Conservation (phyloP, 1,284 basidiomycete genomes). For the Bondarzewia mesenterica region DNA sequence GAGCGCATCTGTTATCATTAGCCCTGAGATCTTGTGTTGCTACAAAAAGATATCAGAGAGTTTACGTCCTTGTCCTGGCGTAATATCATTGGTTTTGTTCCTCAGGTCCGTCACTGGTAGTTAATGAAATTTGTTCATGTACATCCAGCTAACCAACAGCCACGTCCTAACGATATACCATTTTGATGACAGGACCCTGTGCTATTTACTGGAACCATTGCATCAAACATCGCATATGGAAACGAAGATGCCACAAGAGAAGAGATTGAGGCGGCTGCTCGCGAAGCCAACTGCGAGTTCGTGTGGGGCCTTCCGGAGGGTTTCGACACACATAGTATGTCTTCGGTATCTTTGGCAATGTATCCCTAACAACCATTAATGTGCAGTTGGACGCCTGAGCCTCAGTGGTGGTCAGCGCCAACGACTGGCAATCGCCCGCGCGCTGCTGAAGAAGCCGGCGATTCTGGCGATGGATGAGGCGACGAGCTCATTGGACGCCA, state of each 20-base stretch:
- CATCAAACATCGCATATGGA: slow-evolving; percentile 92
- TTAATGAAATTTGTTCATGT: neutral
- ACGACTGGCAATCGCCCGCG: slow-evolving; percentile 71
- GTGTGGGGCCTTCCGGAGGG: slow-evolving; percentile 87
- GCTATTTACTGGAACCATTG: slow-evolving; percentile 82
- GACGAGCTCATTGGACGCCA: slow-evolving; percentile 80
- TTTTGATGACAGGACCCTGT: slow-evolving; percentile 51
- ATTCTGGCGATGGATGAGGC: slow-evolving; percentile 81
- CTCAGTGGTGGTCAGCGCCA: slow-evolving; percentile 62
- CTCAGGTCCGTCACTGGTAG: slow-evolving; percentile 41
- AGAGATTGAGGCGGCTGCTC: slow-evolving; percentile 83
- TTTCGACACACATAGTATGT: slow-evolving; percentile 66
- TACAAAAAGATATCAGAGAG: slow-evolving; percentile 70
- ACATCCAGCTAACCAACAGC: neutral
- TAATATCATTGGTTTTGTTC: slow-evolving; percentile 80
- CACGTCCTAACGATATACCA: neutral
- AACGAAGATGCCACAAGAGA: slow-evolving; percentile 63
- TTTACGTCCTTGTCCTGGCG: slow-evolving; percentile 85
- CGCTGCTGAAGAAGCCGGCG: slow-evolving; percentile 78
- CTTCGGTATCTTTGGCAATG: no score
- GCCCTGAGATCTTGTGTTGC: no score
- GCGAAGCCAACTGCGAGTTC: slow-evolving; percentile 93
- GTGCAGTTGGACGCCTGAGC: slow-evolving; percentile 61
- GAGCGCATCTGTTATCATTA: neutral
- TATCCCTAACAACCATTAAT: neutral